These are phyloP conservation scores for Pisolithus orientalis DNA, from an alignment of 768 basidiomycete species.

Conservation along the genomic window DNA sequence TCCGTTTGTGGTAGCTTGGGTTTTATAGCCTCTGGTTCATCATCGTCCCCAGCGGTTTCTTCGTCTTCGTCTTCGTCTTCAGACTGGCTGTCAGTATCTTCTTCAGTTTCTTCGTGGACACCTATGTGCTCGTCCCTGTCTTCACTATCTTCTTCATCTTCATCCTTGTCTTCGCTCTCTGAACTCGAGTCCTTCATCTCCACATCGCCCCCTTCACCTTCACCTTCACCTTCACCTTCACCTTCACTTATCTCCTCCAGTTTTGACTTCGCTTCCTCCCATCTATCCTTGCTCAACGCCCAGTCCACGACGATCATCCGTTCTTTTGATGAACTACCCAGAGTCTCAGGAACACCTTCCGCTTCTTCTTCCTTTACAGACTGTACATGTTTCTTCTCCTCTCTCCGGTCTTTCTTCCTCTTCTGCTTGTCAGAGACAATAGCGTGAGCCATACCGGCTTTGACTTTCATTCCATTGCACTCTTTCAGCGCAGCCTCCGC, in stretches of 20 bases:
- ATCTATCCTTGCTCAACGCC: conserved; percentile 91
- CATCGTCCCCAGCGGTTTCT: conserved; percentile 21
- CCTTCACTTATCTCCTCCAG: conserved; percentile 28
- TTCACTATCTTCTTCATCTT: conserved; percentile 15
- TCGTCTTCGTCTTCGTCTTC: conserved; percentile 32
- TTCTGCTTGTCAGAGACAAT: conserved; percentile 61
- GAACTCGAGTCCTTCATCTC: conserved; percentile 24
- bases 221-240: conserved; percentile 17
- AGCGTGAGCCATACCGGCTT: conserved; percentile 53
- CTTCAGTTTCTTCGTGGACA: conserved; percentile 31
- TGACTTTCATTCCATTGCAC: conserved; percentile 70
- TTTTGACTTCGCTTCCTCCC: conserved; percentile 74
- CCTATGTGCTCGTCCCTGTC: conserved; percentile 37
- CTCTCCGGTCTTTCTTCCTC: conserved; percentile 53
- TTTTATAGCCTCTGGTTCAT: conserved; percentile 42
- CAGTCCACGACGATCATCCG: conserved; percentile 90
- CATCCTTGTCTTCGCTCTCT: conserved; percentile 22
- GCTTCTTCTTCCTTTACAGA: conserved; percentile 26
- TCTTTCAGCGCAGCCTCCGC: conserved; percentile 76
- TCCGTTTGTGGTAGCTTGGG: conserved; percentile 78
- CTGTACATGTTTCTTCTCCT: conserved; percentile 38
- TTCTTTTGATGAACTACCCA: conserved; percentile 35
- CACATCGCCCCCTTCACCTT: conserved; percentile 25
- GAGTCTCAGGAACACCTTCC: conserved; percentile 28
- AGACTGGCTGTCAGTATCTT: neutral